phyloP scores from a whole-genome alignment of 1,284 basidiomycete genomes.

The Austroboletus novae-zelandiae region DNA sequence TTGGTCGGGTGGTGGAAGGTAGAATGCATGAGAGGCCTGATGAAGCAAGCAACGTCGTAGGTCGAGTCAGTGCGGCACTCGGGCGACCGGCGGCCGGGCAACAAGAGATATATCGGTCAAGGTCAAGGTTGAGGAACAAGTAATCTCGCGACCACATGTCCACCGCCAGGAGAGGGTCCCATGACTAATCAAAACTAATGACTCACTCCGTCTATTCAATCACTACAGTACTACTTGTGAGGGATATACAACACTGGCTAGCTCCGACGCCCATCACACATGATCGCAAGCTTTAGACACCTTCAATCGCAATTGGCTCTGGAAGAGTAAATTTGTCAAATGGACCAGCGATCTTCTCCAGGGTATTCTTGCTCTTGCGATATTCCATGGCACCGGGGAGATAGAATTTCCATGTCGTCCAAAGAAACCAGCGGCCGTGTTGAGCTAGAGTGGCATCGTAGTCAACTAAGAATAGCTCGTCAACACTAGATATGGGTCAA shows the following conservation, averaged over 20 bases:
- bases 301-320: slow-evolving; percentile 24
- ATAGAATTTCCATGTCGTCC: slow-evolving; percentile 68
- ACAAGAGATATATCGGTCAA: background rate
- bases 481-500: background rate
- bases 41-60: background rate
- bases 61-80: slow-evolving; percentile 4
- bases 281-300: slow-evolving; percentile 10
- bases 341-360: slow-evolving; percentile 56
- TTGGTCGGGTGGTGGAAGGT: slow-evolving; percentile 9
- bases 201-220: slow-evolving; percentile 6
- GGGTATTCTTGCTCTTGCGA: slow-evolving; percentile 27
- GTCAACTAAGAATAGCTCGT: slow-evolving; percentile 45
- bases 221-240: too few relatives aligned
- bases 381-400: slow-evolving; percentile 44
- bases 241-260: too few relatives aligned
- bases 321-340: slow-evolving; percentile 41
- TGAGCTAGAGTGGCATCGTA: slow-evolving; percentile 61
- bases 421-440: slow-evolving; percentile 70
- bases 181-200: slow-evolving; percentile 24
- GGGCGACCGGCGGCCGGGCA: slow-evolving; percentile 2
- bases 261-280: too few relatives aligned
- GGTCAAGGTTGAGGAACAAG: slow-evolving; percentile 5
- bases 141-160: background rate
- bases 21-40: slow-evolving; percentile 9
- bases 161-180: background rate